phyloP scores from a whole-genome alignment of 306 rosid species.

The Vachellia collinsii region DNA sequence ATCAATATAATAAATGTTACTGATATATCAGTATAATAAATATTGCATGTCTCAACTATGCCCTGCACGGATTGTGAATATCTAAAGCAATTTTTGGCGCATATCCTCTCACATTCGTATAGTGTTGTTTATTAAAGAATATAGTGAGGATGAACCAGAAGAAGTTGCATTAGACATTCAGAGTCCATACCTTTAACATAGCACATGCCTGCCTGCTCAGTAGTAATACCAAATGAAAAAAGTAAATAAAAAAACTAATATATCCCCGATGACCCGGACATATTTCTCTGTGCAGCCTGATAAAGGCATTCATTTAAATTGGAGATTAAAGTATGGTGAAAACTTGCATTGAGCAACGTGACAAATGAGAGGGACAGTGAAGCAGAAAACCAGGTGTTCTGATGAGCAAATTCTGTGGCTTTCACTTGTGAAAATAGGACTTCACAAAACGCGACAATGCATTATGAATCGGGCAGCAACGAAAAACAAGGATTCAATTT shows the following conservation, averaged over 20 bases:
- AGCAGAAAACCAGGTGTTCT: conserved; percentile 21
- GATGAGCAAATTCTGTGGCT: conserved; percentile 9
- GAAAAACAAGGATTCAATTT: conserved; percentile 19
- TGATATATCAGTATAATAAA: neutral
- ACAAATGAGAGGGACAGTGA: neutral
- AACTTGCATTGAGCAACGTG: conserved; percentile 11
- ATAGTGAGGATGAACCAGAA: neutral
- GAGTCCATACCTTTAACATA: neutral
- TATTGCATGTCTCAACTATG: neutral
- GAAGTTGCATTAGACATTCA: neutral
- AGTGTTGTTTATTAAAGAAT: neutral
- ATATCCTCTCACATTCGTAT: neutral
- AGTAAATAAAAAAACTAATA: neutral
- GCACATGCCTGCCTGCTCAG: neutral
- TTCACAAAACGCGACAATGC: conserved; percentile 17
- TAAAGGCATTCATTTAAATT: neutral
- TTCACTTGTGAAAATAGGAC: neutral
- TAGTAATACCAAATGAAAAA: neutral
- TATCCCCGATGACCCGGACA: conserved; percentile 4
- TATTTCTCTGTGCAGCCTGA: conserved; percentile 13
- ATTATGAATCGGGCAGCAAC: conserved; percentile 26
- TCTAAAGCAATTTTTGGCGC: neutral
- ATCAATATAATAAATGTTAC: neutral
- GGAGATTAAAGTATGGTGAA: neutral
- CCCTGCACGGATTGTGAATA: neutral